phyloP scores from a whole-genome alignment of 139 green algal genomes.

The Tetraselmis striata region DNA sequence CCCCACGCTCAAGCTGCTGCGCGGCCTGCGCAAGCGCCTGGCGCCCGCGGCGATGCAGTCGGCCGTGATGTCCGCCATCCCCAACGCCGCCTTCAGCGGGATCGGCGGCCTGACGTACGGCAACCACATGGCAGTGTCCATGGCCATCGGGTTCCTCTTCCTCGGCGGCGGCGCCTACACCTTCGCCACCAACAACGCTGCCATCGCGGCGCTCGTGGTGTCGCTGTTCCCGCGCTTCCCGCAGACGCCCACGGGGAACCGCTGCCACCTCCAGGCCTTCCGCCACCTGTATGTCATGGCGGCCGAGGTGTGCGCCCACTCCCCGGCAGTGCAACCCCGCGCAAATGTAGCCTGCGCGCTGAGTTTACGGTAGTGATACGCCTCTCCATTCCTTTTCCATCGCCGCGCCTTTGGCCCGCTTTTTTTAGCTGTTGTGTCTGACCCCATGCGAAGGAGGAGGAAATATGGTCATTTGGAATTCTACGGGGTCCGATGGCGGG shows the following conservation, averaged over 20 bases:
- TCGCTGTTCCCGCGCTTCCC: conserved; percentile 82
- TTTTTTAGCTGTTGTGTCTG: too few relatives aligned
- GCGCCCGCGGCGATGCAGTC: background rate
- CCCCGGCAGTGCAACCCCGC: background rate
- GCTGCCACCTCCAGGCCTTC: conserved; percentile 87
- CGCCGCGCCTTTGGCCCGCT: too few relatives aligned
- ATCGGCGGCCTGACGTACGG: conserved; percentile 55
- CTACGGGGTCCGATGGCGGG: too few relatives aligned
- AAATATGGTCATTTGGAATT: too few relatives aligned
- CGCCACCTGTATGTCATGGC: conserved; percentile 93
- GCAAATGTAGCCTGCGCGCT: too few relatives aligned
- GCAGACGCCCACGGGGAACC: conserved; percentile 66
- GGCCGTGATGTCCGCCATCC: background rate
- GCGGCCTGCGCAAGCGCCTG: conserved; percentile 51
- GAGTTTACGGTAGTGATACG: too few relatives aligned
- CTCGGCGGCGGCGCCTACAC: conserved; percentile 67
- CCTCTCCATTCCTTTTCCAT: too few relatives aligned
- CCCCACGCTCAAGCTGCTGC: conserved; percentile 74
- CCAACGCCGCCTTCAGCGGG: background rate
- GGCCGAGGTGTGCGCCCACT: background rate
- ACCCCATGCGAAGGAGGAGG: too few relatives aligned
- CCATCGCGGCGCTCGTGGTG: conserved; percentile 80
- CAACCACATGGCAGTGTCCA: conserved; percentile 73
- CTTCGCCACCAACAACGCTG: conserved; percentile 62
- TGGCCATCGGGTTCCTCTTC: conserved; percentile 90